Evolutionary conservation across 2,329 filamentous ascomycete species (phyloP), one percentile per base, ranked within the genome.

Genomic region (Aspergillus brasiliensis): DNA sequence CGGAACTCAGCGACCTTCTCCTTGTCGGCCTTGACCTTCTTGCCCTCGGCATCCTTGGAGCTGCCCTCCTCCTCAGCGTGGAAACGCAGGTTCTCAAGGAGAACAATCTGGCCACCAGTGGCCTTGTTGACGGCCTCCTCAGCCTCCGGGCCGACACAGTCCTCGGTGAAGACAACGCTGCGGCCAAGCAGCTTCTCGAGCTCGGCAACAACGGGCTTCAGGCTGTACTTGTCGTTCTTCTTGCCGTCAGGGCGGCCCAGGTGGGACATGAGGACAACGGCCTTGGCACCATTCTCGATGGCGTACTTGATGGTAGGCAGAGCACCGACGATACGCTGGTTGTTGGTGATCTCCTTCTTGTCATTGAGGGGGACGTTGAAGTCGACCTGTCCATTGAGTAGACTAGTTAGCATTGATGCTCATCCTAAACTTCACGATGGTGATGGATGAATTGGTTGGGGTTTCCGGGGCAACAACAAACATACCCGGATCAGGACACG

Each of bases 11-110:
- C 91, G 44, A 99, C 92, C 80, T 92, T 88, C 65, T 84, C 90
- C 85, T 96, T 95, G 80, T 97, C 94, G 64, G 95, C 95, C 88
- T 98, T 99, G 80, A 89, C 88, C 86, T 99, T 99, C 82, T 97
- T 97, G 73, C 94, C 95, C 56, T 94, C 90, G 62, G 87, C 88
- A 78, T 97, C 93, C 85, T 97, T 97, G 77, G 85, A 90, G 82
- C 91, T 96, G 67, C 95, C 95, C 84, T 99, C 95, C 83, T 99
- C 95, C 83, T 99, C 95, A 64, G 91, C 86, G 81, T 99, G 95
- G 87, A 98, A 99, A 69, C 95, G 92, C 80, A 99, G 83, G 85
- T 99, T 99, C 87, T 99, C 95, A 56, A 99, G 86, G 34, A 99
- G 87, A 60, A 99, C 85, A 57, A 99, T 87, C 72, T 92, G 87